Percentiles rank a stretch among this genome's conserved stretches.
These are phyloP conservation scores for Hylodesmum podocarpum DNA, from an alignment of 306 rosid species.

Conservation along the genomic window DNA sequence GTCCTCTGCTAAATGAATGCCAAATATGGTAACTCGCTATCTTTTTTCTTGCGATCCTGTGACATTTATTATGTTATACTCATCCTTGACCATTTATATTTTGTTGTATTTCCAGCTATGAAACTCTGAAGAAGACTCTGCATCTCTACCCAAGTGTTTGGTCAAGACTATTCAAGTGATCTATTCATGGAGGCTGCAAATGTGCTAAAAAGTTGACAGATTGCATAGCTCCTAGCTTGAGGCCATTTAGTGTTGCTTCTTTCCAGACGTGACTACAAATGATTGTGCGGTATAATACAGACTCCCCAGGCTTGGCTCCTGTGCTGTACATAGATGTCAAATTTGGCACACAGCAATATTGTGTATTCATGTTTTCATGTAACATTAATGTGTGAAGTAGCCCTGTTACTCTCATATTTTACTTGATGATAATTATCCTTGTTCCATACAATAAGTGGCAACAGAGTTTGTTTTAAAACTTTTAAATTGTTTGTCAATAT, in stretches of 20 bases:
- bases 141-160: conserved; percentile 35
- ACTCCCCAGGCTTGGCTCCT: conserved; percentile 56
- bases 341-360: conserved; percentile 53
- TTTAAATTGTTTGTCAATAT: conserved; percentile 34
- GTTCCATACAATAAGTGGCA: conserved; percentile 41
- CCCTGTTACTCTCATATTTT: conserved; percentile 32
- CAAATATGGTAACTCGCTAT: conserved; percentile 44
- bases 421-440: conserved; percentile 38
- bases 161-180: conserved; percentile 43
- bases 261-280: conserved; percentile 61
- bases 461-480: conserved; percentile 34
- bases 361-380: conserved; percentile 62
- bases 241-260: conserved; percentile 52
- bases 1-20: conserved; percentile 81
- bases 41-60: not conserved
- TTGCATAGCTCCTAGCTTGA: conserved; percentile 48
- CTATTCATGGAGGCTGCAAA: conserved; percentile 39
- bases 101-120: conserved; percentile 51
- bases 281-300: conserved; percentile 51
- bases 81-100: conserved; percentile 30
- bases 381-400: conserved; percentile 56
- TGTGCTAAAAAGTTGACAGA: conserved; percentile 41
- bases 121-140: conserved; percentile 31
- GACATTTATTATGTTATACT: not conserved
- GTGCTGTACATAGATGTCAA: conserved; percentile 74